Conservation (phyloP, 805 yeast genomes). For the Metschnikowia henanensis region DNA sequence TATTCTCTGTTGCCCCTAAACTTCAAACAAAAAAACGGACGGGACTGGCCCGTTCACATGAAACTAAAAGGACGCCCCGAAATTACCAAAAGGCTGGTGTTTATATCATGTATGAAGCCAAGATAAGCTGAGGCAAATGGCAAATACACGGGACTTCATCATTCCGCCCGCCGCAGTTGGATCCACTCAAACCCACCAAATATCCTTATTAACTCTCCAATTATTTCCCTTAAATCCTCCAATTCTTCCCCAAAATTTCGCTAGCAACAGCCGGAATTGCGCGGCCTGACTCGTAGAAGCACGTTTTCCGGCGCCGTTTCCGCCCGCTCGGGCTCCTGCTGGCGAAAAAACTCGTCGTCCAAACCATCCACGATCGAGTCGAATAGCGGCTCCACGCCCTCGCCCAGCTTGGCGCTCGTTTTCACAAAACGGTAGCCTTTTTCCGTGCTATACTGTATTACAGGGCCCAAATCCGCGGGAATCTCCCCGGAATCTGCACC, state of each 20-base stretch:
- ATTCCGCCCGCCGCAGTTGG: too few species aligned
- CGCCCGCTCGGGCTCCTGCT: slow-evolving; percentile 11
- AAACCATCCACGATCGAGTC: slow-evolving; percentile 30
- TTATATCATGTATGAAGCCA: too few species aligned
- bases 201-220: too few species aligned
- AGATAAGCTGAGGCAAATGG: too few species aligned
- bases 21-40: too few species aligned
- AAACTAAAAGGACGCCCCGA: too few species aligned
- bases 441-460: slow-evolving; percentile 21
- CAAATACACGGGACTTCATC: too few species aligned
- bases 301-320: slow-evolving; percentile 6
- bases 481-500: slow-evolving; percentile 9
- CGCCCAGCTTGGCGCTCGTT: slow-evolving; percentile 74
- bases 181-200: too few species aligned
- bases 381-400: slow-evolving; percentile 48
- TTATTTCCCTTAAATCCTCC: too few species aligned
- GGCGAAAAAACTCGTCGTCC: slow-evolving; percentile 31
- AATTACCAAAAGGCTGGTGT: too few species aligned
- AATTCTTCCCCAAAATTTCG: background rate
- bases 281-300: background rate
- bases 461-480: slow-evolving; percentile 4
- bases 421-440: slow-evolving; percentile 24
- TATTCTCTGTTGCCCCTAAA: too few species aligned
- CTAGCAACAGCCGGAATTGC: slow-evolving; percentile 5
- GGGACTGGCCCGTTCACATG: too few species aligned